These are phyloP conservation scores for Apiospora marii DNA, from an alignment of 2,329 filamentous ascomycete species.

Conservation along the genomic window DNA sequence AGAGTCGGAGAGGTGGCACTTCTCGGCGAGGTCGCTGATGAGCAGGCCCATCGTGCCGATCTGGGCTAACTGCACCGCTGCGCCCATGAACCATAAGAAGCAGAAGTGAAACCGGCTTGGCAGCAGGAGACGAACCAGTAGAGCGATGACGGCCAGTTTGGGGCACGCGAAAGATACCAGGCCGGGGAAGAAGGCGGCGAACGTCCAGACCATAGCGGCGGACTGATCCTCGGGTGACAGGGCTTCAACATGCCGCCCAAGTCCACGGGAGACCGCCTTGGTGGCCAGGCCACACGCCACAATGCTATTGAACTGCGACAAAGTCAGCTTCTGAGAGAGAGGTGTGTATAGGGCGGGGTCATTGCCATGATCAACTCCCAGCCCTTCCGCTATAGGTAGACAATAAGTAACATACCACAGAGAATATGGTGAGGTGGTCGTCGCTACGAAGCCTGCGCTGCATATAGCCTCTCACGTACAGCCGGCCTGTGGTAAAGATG, in stretches of 20 bases:
- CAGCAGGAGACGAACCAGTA: constrained; percentile 4
- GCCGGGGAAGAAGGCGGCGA: constrained; percentile 9
- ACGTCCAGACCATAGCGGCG: neutral
- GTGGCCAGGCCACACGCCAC: neutral
- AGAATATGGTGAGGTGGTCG: constrained; percentile 46
- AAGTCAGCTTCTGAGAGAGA: neutral
- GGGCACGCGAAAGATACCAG: constrained; percentile 5
- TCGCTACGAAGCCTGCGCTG: constrained; percentile 45
- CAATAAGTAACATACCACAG: constrained; percentile 40
- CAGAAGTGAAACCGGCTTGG: constrained; percentile 21
- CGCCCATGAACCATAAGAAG: constrained; percentile 17
- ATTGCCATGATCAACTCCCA: neutral
- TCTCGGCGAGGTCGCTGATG: neutral
- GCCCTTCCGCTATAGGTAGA: neutral
- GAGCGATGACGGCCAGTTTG: constrained; percentile 11
- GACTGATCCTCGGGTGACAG: neutral
- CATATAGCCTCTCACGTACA: constrained; percentile 41
- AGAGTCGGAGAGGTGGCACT: neutral
- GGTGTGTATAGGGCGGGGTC: neutral
- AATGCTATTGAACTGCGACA: constrained; percentile 2
- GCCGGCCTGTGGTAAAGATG: constrained; percentile 39
- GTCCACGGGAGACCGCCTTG: neutral
- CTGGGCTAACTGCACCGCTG: neutral
- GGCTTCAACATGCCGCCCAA: neutral
- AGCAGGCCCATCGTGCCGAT: constrained; percentile 14